Conservation (phyloP, 352 stramenopile species). For the Pythium folliculosum region DNA sequence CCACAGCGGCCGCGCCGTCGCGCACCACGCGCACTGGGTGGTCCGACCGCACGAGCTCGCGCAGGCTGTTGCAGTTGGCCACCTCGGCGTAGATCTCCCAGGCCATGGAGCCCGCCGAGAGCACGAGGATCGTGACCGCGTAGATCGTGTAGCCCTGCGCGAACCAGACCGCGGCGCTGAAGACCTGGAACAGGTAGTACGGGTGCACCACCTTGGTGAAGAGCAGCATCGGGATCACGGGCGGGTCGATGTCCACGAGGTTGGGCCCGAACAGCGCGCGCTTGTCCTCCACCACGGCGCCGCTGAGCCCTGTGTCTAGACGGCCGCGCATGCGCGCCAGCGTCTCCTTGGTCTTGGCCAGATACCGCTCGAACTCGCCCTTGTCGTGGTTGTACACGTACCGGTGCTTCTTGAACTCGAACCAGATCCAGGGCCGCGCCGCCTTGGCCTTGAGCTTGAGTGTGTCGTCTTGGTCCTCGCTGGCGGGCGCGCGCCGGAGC, state of each 20-base stretch:
- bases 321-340: constrained; percentile 28
- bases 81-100: constrained; percentile 58
- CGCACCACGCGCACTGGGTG: constrained; percentile 39
- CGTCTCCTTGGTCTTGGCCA: constrained; percentile 39
- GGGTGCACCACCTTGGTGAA: constrained; percentile 60
- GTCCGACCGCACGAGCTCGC: constrained; percentile 43
- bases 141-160: constrained; percentile 46
- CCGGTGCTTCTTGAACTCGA: constrained; percentile 71
- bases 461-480: neutral
- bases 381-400: constrained; percentile 61
- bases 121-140: constrained; percentile 41
- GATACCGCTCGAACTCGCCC: constrained; percentile 51
- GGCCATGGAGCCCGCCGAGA: constrained; percentile 41
- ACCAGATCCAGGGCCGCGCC: constrained; percentile 42
- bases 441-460: neutral
- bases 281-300: constrained; percentile 16
- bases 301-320: constrained; percentile 34
- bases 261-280: constrained; percentile 49
- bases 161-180: constrained; percentile 54
- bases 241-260: constrained; percentile 41
- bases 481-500: neutral
- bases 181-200: constrained; percentile 68
- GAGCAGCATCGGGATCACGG: constrained; percentile 38
- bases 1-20: constrained; percentile 21
- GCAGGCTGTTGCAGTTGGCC: constrained; percentile 45